These are phyloP conservation scores for Lablab purpureus DNA, from an alignment of 306 rosid species.

Conservation along the genomic window DNA sequence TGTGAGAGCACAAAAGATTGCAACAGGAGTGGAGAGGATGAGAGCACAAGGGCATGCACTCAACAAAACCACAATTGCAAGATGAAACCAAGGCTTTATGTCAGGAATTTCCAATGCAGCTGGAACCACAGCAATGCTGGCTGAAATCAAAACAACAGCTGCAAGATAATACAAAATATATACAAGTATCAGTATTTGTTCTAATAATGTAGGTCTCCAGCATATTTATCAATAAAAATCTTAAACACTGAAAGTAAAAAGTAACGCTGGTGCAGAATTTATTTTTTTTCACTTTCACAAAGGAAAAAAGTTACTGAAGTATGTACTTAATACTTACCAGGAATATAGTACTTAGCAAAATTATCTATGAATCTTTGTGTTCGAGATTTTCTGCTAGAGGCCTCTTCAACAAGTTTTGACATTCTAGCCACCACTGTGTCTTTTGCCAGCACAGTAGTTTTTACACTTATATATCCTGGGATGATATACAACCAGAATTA, in stretches of 20 bases:
- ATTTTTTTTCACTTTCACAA: neutral
- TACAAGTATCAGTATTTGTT: conserved; percentile 17
- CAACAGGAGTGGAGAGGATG: conserved; percentile 89
- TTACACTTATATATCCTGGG: conserved; percentile 80
- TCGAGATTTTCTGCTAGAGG: conserved; percentile 72
- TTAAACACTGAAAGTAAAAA: neutral
- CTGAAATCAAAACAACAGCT: conserved; percentile 73
- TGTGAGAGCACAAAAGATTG: conserved; percentile 86
- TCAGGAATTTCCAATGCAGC: conserved; percentile 60
- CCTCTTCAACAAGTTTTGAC: conserved; percentile 90
- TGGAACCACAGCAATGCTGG: conserved; percentile 68
- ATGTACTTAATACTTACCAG: conserved; percentile 53
- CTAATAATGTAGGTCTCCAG: neutral
- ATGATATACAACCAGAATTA: conserved; percentile 17
- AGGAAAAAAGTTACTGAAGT: neutral
- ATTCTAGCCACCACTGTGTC: conserved; percentile 88
- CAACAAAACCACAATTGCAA: conserved; percentile 83
- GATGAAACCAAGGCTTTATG: conserved; percentile 68
- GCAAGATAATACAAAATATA: conserved; percentile 41
- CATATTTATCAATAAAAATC: conserved; percentile 9
- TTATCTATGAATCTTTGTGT: conserved; percentile 81
- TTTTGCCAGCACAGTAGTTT: conserved; percentile 77
- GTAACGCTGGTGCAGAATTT: neutral
- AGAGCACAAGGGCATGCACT: conserved; percentile 98
- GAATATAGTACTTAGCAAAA: conserved; percentile 84